A percentile compares a stretch with the other conserved stretches of the same genome.
Conservation (phyloP, 208 protist species). For the Leishmania guyanensis region DNA sequence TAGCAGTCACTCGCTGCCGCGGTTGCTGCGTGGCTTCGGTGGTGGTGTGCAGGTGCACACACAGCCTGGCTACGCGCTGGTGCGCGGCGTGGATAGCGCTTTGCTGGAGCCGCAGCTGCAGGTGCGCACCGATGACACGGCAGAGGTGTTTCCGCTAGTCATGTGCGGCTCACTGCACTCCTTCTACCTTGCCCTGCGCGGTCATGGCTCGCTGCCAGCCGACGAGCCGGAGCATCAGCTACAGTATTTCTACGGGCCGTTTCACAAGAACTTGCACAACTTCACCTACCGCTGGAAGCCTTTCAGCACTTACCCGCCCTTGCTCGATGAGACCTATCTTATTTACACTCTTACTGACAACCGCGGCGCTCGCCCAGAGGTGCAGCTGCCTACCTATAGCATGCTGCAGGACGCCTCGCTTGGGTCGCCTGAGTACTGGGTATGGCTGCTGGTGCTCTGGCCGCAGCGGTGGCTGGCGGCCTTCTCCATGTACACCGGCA, state of each 20-base stretch:
- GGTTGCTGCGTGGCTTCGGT: conserved; percentile 18
- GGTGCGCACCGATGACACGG: conserved; percentile 30
- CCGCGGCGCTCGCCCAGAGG: conserved; percentile 26
- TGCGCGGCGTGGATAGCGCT: conserved; percentile 54
- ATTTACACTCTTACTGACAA: conserved; percentile 54
- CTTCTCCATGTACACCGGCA: conserved; percentile 58
- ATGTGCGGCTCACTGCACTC: conserved; percentile 76
- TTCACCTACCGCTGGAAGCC: conserved; percentile 78
- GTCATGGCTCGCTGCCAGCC: conserved; percentile 30
- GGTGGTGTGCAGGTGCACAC: conserved; percentile 38
- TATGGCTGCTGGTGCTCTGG: conserved; percentile 50
- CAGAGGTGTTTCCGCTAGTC: conserved; percentile 49
- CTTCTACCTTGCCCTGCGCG: conserved; percentile 63
- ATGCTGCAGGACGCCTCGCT: conserved; percentile 22
- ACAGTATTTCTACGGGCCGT: conserved; percentile 80
- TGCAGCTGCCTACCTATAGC: conserved; percentile 40
- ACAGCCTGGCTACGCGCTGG: conserved; percentile 43
- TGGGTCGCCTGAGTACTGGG: conserved; percentile 17
- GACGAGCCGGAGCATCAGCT: conserved; percentile 74
- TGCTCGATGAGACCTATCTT: conserved; percentile 63
- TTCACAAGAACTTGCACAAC: conserved; percentile 21
- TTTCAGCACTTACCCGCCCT: conserved; percentile 49
- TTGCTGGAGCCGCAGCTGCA: conserved; percentile 60
- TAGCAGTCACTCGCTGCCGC: not conserved
- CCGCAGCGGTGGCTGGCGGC: conserved; percentile 63